These are phyloP conservation scores for Choricystis sp. DNA, from an alignment of 139 green algal species.

Conservation along the genomic window DNA sequence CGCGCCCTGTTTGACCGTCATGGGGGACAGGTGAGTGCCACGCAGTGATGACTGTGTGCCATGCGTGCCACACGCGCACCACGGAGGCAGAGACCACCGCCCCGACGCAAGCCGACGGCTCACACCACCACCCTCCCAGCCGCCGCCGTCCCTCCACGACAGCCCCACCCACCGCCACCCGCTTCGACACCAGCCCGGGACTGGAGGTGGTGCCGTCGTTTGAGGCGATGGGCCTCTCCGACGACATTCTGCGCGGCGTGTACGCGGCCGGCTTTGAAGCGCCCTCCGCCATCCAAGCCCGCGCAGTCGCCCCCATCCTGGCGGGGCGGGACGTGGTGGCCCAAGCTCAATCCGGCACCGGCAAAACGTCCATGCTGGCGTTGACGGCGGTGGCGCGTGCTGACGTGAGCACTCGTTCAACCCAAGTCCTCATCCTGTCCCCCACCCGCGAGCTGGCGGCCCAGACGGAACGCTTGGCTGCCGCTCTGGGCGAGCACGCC, in stretches of 20 bases:
- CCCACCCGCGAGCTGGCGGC: slow-evolving; percentile 90
- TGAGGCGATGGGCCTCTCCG: slow-evolving; percentile 79
- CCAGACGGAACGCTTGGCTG: slow-evolving; percentile 88
- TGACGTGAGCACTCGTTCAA: too few species aligned
- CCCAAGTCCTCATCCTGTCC: slow-evolving; percentile 66
- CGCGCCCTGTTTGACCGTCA: too few species aligned
- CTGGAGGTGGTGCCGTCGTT: slow-evolving; percentile 71
- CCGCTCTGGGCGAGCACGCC: slow-evolving; percentile 85
- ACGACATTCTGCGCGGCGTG: slow-evolving; percentile 84
- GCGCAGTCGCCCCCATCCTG: slow-evolving; percentile 84
- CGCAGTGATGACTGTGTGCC: too few species aligned
- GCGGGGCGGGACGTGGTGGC: slow-evolving; percentile 88
- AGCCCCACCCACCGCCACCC: slow-evolving; percentile 5
- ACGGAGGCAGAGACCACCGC: too few species aligned
- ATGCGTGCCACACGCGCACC: too few species aligned
- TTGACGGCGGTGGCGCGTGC: slow-evolving; percentile 22
- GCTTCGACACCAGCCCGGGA: slow-evolving; percentile 66
- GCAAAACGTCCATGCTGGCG: slow-evolving; percentile 93
- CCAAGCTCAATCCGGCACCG: slow-evolving; percentile 94
- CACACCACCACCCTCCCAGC: too few species aligned
- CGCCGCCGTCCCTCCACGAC: too few species aligned
- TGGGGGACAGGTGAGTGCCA: too few species aligned
- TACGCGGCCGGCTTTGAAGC: slow-evolving; percentile 96
- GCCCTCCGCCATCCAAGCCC: slow-evolving; percentile 96
- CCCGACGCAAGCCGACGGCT: too few species aligned